phyloP scores from a whole-genome alignment of 2,329 filamentous ascomycete species.

The Calcarisporium arbuscula region DNA sequence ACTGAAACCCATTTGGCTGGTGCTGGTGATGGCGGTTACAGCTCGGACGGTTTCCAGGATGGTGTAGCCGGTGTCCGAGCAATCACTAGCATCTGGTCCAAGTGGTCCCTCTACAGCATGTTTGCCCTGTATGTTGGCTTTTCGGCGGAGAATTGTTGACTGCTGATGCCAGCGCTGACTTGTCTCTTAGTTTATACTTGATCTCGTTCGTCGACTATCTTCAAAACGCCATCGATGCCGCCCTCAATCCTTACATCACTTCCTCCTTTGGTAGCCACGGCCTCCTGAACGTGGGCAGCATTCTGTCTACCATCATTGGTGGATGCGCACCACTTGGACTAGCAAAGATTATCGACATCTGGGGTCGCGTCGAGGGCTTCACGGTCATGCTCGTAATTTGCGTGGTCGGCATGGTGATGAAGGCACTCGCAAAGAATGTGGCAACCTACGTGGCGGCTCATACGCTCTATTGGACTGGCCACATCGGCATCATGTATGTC shows the following conservation, averaged over 20 bases:
- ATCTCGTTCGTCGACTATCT: constrained; percentile 32
- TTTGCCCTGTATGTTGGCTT: constrained; percentile 32
- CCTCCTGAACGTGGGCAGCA: constrained; percentile 44
- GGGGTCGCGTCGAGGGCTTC: constrained; percentile 56
- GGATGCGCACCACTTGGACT: constrained; percentile 57
- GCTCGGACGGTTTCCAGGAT: no score
- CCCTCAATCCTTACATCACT: constrained; percentile 58
- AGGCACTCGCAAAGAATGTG: no score
- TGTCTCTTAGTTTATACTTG: constrained; percentile 28
- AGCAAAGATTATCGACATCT: constrained; percentile 57
- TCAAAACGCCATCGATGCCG: constrained; percentile 31
- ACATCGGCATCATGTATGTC: no score
- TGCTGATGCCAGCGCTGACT: no score
- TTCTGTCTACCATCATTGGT: constrained; percentile 46
- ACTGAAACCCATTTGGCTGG: no score
- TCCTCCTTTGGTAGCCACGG: constrained; percentile 52
- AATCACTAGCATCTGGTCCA: no score
- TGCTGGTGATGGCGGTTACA: no score
- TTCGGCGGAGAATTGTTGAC: no score
- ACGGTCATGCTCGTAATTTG: constrained; percentile 43
- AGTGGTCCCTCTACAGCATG: constrained; percentile 29
- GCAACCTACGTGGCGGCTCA: no score
- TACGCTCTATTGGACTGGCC: no score
- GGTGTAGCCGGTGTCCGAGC: no score
- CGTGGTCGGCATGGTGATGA: no score